Evolutionary conservation across 1,284 basidiomycete genomes (phyloP).

Genomic region (Fomitopsis pinicola): DNA sequence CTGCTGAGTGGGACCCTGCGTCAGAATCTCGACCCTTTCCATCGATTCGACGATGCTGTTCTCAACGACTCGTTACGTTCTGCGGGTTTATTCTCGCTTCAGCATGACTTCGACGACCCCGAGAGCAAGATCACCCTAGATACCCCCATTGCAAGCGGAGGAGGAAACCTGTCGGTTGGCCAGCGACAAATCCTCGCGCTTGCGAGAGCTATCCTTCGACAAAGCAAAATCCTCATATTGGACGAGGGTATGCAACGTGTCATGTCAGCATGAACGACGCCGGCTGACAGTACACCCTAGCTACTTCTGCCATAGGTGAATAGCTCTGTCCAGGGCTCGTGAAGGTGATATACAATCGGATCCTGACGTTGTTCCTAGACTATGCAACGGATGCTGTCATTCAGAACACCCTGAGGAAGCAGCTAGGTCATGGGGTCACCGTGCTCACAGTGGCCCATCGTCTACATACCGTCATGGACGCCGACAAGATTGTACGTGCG

Average conservation of each 20-base stretch:
- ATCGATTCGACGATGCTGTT: constrained; percentile 62
- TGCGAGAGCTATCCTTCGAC: constrained; percentile 54
- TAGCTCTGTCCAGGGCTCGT: neutral
- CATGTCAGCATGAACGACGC: neutral
- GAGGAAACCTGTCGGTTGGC: constrained; percentile 55
- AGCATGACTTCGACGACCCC: constrained; percentile 47
- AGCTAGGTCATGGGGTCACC: constrained; percentile 47
- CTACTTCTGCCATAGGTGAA: constrained; percentile 18
- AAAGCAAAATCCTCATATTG: constrained; percentile 58
- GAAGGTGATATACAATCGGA: neutral
- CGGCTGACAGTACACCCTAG: constrained; percentile 18
- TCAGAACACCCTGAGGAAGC: constrained; percentile 44
- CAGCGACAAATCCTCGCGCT: constrained; percentile 60
- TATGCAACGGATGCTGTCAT: constrained; percentile 19
- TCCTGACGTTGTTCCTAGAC: constrained; percentile 2
- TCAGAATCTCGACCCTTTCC: constrained; percentile 70
- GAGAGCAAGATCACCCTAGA: constrained; percentile 51
- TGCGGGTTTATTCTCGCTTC: constrained; percentile 52
- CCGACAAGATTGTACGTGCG: constrained; percentile 31
- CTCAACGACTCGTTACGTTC: constrained; percentile 52
- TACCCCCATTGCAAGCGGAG: constrained; percentile 50
- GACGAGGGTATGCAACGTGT: constrained; percentile 44
- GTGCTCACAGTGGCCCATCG: constrained; percentile 64
- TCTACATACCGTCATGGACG: constrained; percentile 66
- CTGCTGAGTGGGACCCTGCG: constrained; percentile 56